Conservation (phyloP, 2,329 filamentous ascomycete species). For the Thyridium curvatum region DNA sequence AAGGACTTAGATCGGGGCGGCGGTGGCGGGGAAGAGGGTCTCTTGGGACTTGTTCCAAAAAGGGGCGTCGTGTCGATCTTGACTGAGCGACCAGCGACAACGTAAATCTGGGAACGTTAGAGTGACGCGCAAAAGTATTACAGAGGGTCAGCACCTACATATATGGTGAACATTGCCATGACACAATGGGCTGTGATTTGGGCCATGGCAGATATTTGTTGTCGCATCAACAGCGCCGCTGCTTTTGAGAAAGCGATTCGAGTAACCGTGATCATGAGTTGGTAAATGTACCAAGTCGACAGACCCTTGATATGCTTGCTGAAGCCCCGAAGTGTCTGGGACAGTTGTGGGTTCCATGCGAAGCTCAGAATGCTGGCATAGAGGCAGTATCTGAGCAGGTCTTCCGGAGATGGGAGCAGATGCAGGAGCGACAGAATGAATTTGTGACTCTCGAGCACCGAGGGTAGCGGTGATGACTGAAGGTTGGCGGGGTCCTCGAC, state of each 20-base stretch:
- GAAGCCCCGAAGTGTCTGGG: conserved; percentile 53
- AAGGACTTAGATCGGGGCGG: conserved; percentile 5
- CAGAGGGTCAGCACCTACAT: conserved; percentile 36
- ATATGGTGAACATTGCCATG: conserved; percentile 43
- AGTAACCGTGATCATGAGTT: conserved; percentile 50
- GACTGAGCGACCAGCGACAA: conserved; percentile 36
- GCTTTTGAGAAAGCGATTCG: conserved; percentile 42
- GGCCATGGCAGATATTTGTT: conserved; percentile 13
- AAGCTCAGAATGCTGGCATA: conserved; percentile 42
- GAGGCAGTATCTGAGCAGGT: conserved; percentile 40
- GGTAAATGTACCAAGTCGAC: conserved; percentile 59
- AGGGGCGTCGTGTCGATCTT: conserved; percentile 52
- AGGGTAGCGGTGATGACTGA: no score
- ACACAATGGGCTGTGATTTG: conserved; percentile 48
- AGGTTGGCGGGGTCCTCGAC: no score
- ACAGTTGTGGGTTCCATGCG: conserved; percentile 66
- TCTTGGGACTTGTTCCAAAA: conserved; percentile 28
- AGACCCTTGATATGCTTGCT: conserved; percentile 54
- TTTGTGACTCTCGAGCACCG: conserved; percentile 2
- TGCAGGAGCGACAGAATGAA: conserved; percentile 19
- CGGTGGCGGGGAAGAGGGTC: conserved; percentile 13
- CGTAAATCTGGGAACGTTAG: conserved; percentile 32
- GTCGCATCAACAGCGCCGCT: conserved; percentile 23
- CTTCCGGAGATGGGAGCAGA: conserved; percentile 31
- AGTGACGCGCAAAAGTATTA: conserved; percentile 11